A percentile compares a stretch with the other conserved stretches of the same genome.
These are phyloP conservation scores for Collybia nuda DNA, from an alignment of 768 basidiomycete species.

Conservation along the genomic window DNA sequence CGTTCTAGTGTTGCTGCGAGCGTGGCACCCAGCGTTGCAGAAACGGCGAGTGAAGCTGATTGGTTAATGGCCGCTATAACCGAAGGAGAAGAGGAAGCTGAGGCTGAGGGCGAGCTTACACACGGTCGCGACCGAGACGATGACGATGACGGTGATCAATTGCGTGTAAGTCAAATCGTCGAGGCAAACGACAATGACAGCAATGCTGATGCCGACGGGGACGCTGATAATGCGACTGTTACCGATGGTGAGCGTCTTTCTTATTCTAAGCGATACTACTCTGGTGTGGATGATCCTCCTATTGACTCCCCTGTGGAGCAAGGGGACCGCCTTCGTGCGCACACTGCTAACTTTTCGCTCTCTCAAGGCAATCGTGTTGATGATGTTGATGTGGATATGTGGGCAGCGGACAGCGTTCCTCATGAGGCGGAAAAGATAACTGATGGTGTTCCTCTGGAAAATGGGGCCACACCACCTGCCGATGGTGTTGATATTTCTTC, in stretches of 20 bases:
- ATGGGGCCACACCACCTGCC: constrained; percentile 15
- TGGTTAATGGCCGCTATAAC: constrained; percentile 90
- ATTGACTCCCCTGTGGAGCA: constrained; percentile 20
- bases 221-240: constrained; percentile 29
- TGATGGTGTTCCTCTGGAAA: constrained; percentile 1
- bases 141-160: constrained; percentile 43
- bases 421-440: constrained; percentile 18
- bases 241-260: constrained; percentile 54
- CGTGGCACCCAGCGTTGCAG: constrained; percentile 66
- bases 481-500: constrained; percentile 19
- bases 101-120: constrained; percentile 39
- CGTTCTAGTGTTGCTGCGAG: constrained; percentile 55
- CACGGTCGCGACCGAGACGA: constrained; percentile 33
- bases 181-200: constrained; percentile 34
- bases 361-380: constrained; percentile 46
- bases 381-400: constrained; percentile 39
- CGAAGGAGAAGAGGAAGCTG: constrained; percentile 64
- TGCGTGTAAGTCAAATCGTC: constrained; percentile 41
- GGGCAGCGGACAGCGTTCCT: constrained; percentile 29
- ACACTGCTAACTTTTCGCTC: constrained; percentile 58
- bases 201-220: constrained; percentile 21
- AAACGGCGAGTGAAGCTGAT: constrained; percentile 77
- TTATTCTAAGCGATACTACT: constrained; percentile 29
- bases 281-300: constrained; percentile 49
- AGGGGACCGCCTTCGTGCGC: constrained; percentile 50